phyloP scores from a whole-genome alignment of 768 basidiomycete genomes.

The Mrakia blollopis region DNA sequence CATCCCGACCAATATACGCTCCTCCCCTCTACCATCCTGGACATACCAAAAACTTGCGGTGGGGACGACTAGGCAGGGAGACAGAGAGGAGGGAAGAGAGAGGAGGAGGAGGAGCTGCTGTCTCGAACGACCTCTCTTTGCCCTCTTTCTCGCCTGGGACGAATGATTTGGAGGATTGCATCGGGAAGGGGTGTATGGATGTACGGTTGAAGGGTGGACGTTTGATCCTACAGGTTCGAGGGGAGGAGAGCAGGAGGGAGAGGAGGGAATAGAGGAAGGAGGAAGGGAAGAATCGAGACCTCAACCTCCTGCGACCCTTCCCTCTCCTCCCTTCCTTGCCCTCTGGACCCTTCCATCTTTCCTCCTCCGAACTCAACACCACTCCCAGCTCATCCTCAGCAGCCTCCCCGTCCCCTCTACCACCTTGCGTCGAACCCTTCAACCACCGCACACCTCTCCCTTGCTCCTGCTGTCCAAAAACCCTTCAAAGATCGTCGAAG shows the following conservation, averaged over 20 bases:
- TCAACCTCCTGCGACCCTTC: neutral
- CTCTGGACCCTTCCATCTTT: neutral
- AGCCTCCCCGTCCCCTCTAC: neutral
- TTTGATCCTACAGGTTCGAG: conserved; percentile 13
- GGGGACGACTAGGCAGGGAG: neutral
- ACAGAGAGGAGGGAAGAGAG: neutral
- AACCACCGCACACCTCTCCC: neutral
- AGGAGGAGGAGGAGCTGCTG: neutral
- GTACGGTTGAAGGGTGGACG: neutral
- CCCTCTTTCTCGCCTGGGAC: neutral
- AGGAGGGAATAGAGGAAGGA: neutral
- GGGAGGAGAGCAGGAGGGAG: neutral
- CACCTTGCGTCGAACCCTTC: neutral
- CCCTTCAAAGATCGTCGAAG: conserved; percentile 7
- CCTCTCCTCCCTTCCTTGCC: neutral
- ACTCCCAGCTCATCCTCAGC: neutral
- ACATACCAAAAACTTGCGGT: neutral
- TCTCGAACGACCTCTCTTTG: neutral
- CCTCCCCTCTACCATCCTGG: neutral
- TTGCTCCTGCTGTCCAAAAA: neutral
- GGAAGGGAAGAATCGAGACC: neutral
- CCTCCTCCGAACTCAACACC: neutral
- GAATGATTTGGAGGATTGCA: neutral
- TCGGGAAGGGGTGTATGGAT: neutral
- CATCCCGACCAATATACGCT: neutral